phyloP scores from a whole-genome alignment of 2,329 filamentous ascomycete genomes.

The Tolypocladium pustulatum region DNA sequence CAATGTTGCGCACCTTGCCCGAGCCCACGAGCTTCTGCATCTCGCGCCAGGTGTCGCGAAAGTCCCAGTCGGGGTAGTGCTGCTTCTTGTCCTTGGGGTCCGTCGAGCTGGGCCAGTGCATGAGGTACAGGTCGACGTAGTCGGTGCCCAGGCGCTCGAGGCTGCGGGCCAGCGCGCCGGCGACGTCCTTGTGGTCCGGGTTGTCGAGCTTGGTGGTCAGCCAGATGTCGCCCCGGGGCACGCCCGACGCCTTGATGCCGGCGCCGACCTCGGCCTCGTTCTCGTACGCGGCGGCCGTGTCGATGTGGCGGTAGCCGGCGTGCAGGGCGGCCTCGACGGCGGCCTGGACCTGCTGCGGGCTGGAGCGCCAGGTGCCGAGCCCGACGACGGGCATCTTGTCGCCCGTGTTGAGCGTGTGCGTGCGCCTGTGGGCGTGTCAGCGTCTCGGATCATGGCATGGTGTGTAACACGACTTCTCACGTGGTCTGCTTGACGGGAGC shows the following conservation, averaged over 20 bases:
- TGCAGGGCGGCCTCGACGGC: conserved; percentile 62
- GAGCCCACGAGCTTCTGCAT: conserved; percentile 58
- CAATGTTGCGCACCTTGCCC: conserved; percentile 70
- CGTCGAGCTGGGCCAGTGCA: conserved; percentile 61
- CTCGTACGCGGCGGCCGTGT: conserved; percentile 67
- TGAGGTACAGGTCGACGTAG: conserved; percentile 61
- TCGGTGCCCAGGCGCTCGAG: conserved; percentile 50
- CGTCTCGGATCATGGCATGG: not conserved
- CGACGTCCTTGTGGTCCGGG: conserved; percentile 62
- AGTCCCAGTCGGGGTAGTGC: conserved; percentile 69
- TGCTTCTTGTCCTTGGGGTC: conserved; percentile 53
- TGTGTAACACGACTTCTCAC: not conserved
- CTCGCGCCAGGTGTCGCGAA: conserved; percentile 70
- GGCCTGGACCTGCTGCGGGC: conserved; percentile 54
- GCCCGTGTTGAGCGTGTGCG: conserved; percentile 64
- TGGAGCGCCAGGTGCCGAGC: conserved; percentile 71
- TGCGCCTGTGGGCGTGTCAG: conserved; percentile 13
- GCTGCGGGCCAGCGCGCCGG: conserved; percentile 48
- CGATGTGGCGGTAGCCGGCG: conserved; percentile 64
- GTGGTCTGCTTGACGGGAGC: conserved; percentile 3
- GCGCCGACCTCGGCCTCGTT: conserved; percentile 62
- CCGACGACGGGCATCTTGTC: conserved; percentile 69
- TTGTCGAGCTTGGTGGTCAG: conserved; percentile 78
- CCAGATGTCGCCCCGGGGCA: conserved; percentile 57
- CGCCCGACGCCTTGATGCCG: conserved; percentile 52